Evolutionary conservation across 768 basidiomycete genomes (phyloP).

Genomic region (Lactarius vividus): DNA sequence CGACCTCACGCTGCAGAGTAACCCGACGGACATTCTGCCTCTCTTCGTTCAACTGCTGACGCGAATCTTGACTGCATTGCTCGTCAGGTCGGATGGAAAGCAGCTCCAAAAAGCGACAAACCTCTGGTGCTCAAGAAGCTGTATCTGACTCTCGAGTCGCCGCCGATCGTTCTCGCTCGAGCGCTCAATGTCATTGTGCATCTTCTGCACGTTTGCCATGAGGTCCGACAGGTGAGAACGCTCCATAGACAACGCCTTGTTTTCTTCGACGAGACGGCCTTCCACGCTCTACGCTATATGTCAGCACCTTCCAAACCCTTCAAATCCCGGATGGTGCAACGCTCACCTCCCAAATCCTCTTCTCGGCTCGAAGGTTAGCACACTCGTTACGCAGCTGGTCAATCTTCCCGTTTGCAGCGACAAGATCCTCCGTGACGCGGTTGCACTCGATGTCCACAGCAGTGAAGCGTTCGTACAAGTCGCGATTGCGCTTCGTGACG

Average conservation of each 20-base stretch:
- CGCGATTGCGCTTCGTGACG: constrained; percentile 63
- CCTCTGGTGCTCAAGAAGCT: constrained; percentile 77
- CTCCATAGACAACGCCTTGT: constrained; percentile 74
- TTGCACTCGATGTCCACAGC: constrained; percentile 73
- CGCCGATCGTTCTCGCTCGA: constrained; percentile 80
- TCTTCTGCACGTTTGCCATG: constrained; percentile 85
- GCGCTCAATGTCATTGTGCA: constrained; percentile 84
- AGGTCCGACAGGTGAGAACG: constrained; percentile 83
- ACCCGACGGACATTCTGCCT: constrained; percentile 71
- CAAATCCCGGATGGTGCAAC: neutral
- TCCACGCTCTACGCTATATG: constrained; percentile 60
- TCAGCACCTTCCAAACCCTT: neutral
- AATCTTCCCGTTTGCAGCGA: constrained; percentile 53
- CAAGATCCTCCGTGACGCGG: constrained; percentile 65
- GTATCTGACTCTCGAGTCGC: constrained; percentile 75
- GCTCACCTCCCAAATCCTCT: constrained; percentile 86
- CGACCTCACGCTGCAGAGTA: constrained; percentile 78
- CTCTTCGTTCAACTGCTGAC: constrained; percentile 66
- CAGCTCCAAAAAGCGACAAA: constrained; percentile 37
- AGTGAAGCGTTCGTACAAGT: constrained; percentile 70
- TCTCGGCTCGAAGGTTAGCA: constrained; percentile 89
- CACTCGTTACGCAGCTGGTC: constrained; percentile 84
- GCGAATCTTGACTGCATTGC: constrained; percentile 63
- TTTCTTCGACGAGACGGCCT: constrained; percentile 78
- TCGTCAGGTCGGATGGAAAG: neutral